These are phyloP conservation scores for Colletotrichum euphorbiae DNA, from an alignment of 2,329 filamentous ascomycete genomes.

Conservation along the genomic window DNA sequence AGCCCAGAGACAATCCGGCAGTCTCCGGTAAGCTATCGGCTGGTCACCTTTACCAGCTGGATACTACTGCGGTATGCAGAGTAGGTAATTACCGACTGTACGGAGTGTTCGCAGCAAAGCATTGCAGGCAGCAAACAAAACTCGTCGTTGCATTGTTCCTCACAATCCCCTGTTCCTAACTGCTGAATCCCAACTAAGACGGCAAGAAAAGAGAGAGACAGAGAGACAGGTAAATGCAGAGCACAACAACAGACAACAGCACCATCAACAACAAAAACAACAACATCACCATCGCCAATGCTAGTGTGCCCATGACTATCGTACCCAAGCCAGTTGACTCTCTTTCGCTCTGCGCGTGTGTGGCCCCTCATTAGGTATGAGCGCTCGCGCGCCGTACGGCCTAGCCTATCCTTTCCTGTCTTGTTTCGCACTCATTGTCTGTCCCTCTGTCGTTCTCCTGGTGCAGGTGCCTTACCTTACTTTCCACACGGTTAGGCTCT, in stretches of 20 bases:
- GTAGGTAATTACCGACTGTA: neutral
- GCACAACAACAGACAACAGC: neutral
- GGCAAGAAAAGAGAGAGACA: neutral
- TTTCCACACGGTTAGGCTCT: neutral
- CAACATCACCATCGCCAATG: neutral
- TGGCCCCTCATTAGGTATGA: neutral
- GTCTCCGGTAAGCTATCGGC: slow-evolving; percentile 7
- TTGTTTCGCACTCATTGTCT: slow-evolving; percentile 14
- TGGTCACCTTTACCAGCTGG: neutral
- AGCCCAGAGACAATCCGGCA: slow-evolving; percentile 8
- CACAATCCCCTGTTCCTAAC: slow-evolving; percentile 16
- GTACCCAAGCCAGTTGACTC: slow-evolving; percentile 1
- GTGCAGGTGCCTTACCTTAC: neutral
- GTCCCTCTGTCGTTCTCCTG: neutral
- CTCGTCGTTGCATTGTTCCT: slow-evolving; percentile 17
- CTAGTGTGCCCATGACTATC: neutral
- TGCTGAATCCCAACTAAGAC: neutral
- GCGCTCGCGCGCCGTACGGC: neutral
- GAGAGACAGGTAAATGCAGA: neutral
- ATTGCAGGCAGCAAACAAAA: neutral
- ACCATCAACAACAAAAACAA: neutral
- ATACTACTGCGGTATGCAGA: no score
- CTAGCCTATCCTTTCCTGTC: slow-evolving; percentile 8
- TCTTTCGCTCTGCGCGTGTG: slow-evolving; percentile 11
- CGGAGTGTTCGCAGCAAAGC: neutral